Evolutionary conservation across 2,329 filamentous ascomycete species (phyloP).

Genomic region (Blumeria graminis): DNA sequence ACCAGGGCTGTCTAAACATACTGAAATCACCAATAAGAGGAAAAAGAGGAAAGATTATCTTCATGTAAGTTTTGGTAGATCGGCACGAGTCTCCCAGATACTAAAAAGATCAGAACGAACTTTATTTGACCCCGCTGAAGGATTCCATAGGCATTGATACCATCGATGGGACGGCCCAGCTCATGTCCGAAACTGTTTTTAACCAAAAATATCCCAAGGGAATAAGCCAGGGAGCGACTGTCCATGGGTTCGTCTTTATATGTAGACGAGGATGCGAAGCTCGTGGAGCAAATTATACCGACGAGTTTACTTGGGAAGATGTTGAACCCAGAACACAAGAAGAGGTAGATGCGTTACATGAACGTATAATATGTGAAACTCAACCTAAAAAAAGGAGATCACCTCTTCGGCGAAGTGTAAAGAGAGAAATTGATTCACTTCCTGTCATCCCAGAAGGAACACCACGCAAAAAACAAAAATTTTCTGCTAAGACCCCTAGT

Average conservation of each 20-base stretch:
- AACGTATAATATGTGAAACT: slow-evolving; percentile 39
- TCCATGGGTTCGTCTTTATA: slow-evolving; percentile 68
- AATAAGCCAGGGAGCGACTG: slow-evolving; percentile 45
- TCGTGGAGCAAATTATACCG: slow-evolving; percentile 69
- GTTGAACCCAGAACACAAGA: slow-evolving; percentile 28
- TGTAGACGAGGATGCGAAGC: slow-evolving; percentile 79
- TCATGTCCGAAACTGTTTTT: slow-evolving; percentile 53
- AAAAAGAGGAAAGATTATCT: slow-evolving; percentile 65
- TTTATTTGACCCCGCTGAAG: slow-evolving; percentile 73
- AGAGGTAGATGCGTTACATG: slow-evolving; percentile 8
- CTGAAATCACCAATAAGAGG: slow-evolving; percentile 61
- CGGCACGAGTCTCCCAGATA: not conserved
- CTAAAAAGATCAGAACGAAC: slow-evolving; percentile 40
- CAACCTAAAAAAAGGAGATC: slow-evolving; percentile 33
- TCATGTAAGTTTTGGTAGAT: slow-evolving; percentile 22
- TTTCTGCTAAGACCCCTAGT: slow-evolving; percentile 16
- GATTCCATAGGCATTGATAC: slow-evolving; percentile 71
- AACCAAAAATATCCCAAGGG: slow-evolving; percentile 46
- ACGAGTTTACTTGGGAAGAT: slow-evolving; percentile 82
- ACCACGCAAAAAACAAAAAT: slow-evolving; percentile 31
- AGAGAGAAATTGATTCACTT: slow-evolving; percentile 3
- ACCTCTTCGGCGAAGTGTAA: slow-evolving; percentile 7
- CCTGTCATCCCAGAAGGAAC: slow-evolving; percentile 21
- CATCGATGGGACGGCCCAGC: slow-evolving; percentile 68
- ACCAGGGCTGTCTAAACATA: slow-evolving; percentile 63